These are phyloP conservation scores for Saturnispora galanensis DNA, from an alignment of 805 yeast species.

Conservation along the genomic window DNA sequence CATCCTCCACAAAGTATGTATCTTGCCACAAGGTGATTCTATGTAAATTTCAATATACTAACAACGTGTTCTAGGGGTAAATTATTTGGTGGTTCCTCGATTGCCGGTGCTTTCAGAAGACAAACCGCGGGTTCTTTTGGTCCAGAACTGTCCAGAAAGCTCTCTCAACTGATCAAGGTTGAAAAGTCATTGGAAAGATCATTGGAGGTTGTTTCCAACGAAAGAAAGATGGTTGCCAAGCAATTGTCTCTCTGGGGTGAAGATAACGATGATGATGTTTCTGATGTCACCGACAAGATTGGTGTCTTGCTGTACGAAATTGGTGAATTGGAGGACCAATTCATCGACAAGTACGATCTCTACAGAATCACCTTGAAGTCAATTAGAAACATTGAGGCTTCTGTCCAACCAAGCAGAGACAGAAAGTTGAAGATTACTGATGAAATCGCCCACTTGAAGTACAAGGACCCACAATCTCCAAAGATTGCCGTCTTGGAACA, in stretches of 20 bases:
- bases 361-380: conserved; percentile 76
- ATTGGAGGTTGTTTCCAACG: conserved; percentile 65
- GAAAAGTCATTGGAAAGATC: conserved; percentile 77
- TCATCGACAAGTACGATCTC: conserved; percentile 77
- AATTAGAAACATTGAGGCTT: conserved; percentile 75
- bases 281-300: conserved; percentile 78
- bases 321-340: conserved; percentile 81
- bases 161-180: conserved; percentile 65
- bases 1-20: conserved; percentile 59
- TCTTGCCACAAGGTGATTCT: neutral
- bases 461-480: conserved; percentile 79
- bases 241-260: conserved; percentile 84
- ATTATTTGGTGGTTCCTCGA: conserved; percentile 68
- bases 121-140: conserved; percentile 71
- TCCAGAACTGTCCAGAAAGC: conserved; percentile 69
- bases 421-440: conserved; percentile 79
- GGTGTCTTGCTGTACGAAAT: conserved; percentile 76
- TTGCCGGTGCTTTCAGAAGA: conserved; percentile 43
- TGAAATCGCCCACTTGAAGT: conserved; percentile 73
- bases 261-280: conserved; percentile 75
- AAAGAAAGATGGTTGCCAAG: conserved; percentile 73
- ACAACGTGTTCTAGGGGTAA: conserved; percentile 31
- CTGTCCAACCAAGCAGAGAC: conserved; percentile 83
- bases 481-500: conserved; percentile 76
- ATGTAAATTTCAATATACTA: neutral